These are phyloP conservation scores for Aspergillus pseudonomiae DNA, from an alignment of 2,329 filamentous ascomycete species.

Conservation along the genomic window DNA sequence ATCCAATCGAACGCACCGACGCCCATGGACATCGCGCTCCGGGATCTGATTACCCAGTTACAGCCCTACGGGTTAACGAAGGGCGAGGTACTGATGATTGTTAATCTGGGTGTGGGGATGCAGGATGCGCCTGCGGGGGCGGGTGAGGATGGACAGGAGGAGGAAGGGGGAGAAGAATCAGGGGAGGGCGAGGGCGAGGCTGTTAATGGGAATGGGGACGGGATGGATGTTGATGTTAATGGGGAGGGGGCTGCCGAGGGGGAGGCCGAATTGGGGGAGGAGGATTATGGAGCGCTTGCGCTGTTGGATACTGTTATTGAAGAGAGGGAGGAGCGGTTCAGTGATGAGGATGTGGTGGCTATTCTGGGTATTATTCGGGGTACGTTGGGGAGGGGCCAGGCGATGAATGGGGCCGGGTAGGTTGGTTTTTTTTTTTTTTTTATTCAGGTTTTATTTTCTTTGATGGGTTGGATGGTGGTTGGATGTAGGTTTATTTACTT, in stretches of 20 bases:
- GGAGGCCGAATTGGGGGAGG: conserved; percentile 29
- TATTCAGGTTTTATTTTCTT: neutral
- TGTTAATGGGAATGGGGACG: conserved; percentile 13
- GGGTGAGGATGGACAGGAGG: conserved; percentile 1
- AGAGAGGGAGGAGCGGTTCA: conserved; percentile 45
- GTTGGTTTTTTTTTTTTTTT: neutral
- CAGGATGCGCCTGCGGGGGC: conserved; percentile 8
- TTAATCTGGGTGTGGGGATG: conserved; percentile 49
- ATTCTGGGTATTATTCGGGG: conserved; percentile 42
- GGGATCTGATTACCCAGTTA: conserved; percentile 39
- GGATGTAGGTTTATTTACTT: neutral
- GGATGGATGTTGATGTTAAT: conserved; percentile 16
- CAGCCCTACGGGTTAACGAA: conserved; percentile 49
- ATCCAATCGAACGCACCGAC: conserved; percentile 27
- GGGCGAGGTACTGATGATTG: conserved; percentile 49
- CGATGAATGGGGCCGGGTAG: neutral
- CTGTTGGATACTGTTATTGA: conserved; percentile 47
- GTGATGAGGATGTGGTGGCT: conserved; percentile 39
- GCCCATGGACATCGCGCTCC: conserved; percentile 40
- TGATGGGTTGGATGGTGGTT: neutral
- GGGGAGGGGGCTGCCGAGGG: conserved; percentile 23
- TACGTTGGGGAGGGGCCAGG: conserved; percentile 26
- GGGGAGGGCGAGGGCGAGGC: conserved; percentile 12
- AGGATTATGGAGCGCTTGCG: conserved; percentile 40
- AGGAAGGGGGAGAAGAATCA: conserved; percentile 18